Evolutionary conservation across 176 grass and related monocot genomes (phyloP), one percentile per base, ranked within the genome.

Genomic region (Phoenix dactylifera): DNA sequence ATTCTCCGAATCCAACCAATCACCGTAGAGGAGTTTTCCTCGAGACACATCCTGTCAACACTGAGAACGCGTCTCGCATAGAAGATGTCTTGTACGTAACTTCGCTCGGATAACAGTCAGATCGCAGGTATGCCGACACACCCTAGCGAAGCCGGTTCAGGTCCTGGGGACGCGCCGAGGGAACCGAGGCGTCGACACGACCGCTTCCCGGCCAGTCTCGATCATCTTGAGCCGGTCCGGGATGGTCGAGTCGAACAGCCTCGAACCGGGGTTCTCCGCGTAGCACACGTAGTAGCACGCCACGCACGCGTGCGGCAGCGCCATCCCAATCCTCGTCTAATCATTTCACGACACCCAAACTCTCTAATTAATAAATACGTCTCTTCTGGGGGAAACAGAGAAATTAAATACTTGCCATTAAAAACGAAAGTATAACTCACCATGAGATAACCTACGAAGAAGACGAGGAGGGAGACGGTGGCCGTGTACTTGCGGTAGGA

Each of bases 261-360:
- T 70, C 12, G 82, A 67, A 0, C 0, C 4, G 0, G 93, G 87
- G 73, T 89, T 92, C 77, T 98, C 93, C 49, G 93, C 93, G 79
- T 69, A 92, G 87, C 84, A 98, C 15, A 98, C 84, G 67, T 76
- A 98, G 82, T 92, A 98, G 81, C 93, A 98, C 1, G 78, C 88
- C 3, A 98, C 84, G 80, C 93, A 98, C 2, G 93, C 93, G 62
- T 98, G 93, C 24, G 93, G 84, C 82, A 98, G 66, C 76, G 88
- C 93, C 93, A 98, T 98, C 20, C 93, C 93, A 32, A 98, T 98
- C 72, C 93, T 69, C n/a, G 93, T 98, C 84, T 87, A 65, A 58
- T 26, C 35, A 70, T 63, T 29, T 9, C 9, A 0, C 35, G 2
- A 44, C 9, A 44, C 0, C 10, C 35, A 44, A 44, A 44, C 10